Conservation (phyloP, 805 yeast genomes). For the Zygosaccharomyces gambellarensis region DNA sequence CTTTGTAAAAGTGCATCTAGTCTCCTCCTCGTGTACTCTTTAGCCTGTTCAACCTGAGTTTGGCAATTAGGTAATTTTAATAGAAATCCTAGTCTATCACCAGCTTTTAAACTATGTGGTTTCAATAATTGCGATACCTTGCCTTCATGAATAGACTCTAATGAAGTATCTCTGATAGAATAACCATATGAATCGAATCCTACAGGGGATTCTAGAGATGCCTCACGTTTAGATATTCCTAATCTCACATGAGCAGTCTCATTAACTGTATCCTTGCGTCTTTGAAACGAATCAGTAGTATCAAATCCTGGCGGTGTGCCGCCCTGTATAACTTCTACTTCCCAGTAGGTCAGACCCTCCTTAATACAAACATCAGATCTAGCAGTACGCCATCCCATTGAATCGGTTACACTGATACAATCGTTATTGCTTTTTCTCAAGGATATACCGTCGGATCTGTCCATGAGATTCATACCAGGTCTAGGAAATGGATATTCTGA, state of each 20-base stretch:
- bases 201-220: constrained; percentile 88
- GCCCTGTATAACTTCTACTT: constrained; percentile 51
- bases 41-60: constrained; percentile 42
- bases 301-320: constrained; percentile 34
- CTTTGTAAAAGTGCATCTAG: constrained; percentile 23
- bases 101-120: constrained; percentile 46
- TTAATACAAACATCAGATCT: constrained; percentile 69
- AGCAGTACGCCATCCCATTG: constrained; percentile 74
- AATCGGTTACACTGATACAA: constrained; percentile 47
- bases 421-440: constrained; percentile 34
- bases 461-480: constrained; percentile 38
- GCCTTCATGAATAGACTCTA: constrained; percentile 62
- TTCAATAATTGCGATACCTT: constrained; percentile 41
- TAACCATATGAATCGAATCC: constrained; percentile 95
- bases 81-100: constrained; percentile 80
- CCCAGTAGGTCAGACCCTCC: constrained; percentile 79
- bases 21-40: constrained; percentile 35
- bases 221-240: constrained; percentile 82
- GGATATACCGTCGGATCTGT: constrained; percentile 57
- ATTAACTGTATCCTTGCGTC: constrained; percentile 29
- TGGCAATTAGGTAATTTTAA: constrained; percentile 58
- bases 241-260: constrained; percentile 59
- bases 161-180: constrained; percentile 75
- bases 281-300: constrained; percentile 11
- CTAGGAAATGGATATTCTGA: constrained; percentile 63